Conservation (phyloP, 176 grass and related monocot species). For the Carex littledalei region DNA sequence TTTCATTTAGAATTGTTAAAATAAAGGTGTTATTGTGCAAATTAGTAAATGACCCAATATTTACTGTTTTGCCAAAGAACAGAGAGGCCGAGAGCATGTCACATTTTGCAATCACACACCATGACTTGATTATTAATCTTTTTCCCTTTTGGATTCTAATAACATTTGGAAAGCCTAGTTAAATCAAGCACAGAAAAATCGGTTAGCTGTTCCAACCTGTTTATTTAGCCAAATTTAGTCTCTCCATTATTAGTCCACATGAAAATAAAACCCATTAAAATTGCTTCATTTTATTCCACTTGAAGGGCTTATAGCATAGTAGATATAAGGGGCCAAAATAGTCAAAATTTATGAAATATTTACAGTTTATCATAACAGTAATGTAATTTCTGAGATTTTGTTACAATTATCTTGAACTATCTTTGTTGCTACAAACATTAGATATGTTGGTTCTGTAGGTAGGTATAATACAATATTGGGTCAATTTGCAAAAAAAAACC, state of each 20-base stretch:
- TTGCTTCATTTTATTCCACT: background rate
- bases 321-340: background rate
- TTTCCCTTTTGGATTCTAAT: background rate
- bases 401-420: background rate
- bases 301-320: background rate
- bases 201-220: background rate
- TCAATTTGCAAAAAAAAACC: background rate
- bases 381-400: background rate
- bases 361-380: background rate
- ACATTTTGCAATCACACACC: conserved; percentile 1
- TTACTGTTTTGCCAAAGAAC: background rate
- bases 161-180: background rate
- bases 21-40: background rate
- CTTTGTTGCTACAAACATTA: background rate
- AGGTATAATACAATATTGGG: background rate
- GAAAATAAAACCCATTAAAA: background rate
- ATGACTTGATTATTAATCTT: background rate
- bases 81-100: background rate
- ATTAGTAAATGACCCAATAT: background rate
- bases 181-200: background rate
- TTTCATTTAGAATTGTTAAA: conserved; percentile 8
- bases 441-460: background rate
- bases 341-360: background rate
- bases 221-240: background rate
- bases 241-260: background rate